Percentiles rank a stretch among this genome's conserved stretches.
These are phyloP conservation scores for Metarhizium brunneum DNA, from an alignment of 2,329 filamentous ascomycete species.

Conservation along the genomic window DNA sequence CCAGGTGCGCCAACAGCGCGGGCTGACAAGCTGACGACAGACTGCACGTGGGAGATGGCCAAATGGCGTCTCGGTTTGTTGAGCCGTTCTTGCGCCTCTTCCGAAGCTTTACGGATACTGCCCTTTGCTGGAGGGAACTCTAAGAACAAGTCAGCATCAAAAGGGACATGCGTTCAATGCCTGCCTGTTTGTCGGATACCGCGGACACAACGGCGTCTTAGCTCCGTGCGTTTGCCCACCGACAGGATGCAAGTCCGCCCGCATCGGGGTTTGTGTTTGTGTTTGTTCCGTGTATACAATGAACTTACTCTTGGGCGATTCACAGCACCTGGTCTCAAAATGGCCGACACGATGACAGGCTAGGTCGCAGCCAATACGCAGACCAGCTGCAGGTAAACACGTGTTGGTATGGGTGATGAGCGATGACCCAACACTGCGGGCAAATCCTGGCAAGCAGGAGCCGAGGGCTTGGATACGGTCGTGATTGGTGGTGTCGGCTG, in stretches of 20 bases:
- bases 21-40: background rate
- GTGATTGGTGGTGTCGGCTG: slow-evolving; percentile 4
- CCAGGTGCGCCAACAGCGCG: too few relatives aligned
- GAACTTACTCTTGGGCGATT: background rate
- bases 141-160: background rate
- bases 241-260: background rate
- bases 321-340: background rate
- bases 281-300: background rate
- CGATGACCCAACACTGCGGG: background rate
- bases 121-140: background rate
- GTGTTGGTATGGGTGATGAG: background rate
- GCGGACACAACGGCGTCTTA: background rate
- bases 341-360: background rate
- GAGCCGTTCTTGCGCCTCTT: background rate
- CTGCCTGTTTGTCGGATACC: background rate
- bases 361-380: background rate
- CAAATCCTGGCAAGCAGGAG: background rate
- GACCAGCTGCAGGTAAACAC: slow-evolving; percentile 1
- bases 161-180: background rate
- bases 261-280: background rate
- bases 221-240: background rate
- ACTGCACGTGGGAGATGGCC: background rate
- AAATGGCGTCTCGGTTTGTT: background rate
- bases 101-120: background rate
- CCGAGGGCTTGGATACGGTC: background rate